A percentile compares a stretch with the other conserved stretches of the same genome.
Evolutionary conservation across 2,329 filamentous ascomycete species (phyloP).

Genomic region (Stagonosporopsis tanaceti): DNA sequence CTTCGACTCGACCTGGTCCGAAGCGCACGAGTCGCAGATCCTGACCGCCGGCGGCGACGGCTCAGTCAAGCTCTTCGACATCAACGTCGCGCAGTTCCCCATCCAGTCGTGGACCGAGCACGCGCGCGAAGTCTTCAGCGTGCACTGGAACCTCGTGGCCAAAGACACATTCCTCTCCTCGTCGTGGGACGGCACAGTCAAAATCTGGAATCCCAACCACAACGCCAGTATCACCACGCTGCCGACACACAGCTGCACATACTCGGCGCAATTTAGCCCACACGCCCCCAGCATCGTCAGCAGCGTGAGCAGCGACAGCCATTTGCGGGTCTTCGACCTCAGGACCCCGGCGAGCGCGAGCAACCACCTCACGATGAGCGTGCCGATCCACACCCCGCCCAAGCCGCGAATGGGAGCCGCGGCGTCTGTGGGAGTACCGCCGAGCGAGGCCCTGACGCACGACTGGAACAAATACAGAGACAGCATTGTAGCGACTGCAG

Average conservation of each 20-base stretch:
- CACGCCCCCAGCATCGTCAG: conserved; percentile 86
- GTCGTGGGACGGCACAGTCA: conserved; percentile 96
- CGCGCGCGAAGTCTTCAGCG: conserved; percentile 89
- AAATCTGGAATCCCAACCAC: conserved; percentile 89
- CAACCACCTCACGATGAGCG: conserved; percentile 83
- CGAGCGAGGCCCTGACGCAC: conserved; percentile 87
- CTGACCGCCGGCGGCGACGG: conserved; percentile 91
- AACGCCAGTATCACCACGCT: conserved; percentile 80
- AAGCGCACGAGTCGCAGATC: conserved; percentile 94
- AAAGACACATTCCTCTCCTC: conserved; percentile 92
- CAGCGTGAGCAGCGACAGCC: conserved; percentile 86
- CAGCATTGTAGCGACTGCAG: conserved; percentile 82
- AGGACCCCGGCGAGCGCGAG: conserved; percentile 84
- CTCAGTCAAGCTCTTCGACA: conserved; percentile 92
- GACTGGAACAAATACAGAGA: conserved; percentile 99
- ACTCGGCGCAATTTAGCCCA: conserved; percentile 89
- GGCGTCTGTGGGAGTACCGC: conserved; percentile 59
- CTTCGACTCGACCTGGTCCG: conserved; percentile 94
- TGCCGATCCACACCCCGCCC: conserved; percentile 80
- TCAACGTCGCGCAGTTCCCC: conserved; percentile 81
- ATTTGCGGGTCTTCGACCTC: conserved; percentile 90
- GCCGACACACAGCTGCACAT: conserved; percentile 92
- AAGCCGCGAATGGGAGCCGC: conserved; percentile 58
- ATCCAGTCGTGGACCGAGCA: conserved; percentile 94
- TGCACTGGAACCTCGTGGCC: conserved; percentile 88